A percentile compares a stretch with the other conserved stretches of the same genome.
These are phyloP conservation scores for Hyparrhenia diplandra DNA, from an alignment of 176 grass and related monocot genomes.

Conservation along the genomic window DNA sequence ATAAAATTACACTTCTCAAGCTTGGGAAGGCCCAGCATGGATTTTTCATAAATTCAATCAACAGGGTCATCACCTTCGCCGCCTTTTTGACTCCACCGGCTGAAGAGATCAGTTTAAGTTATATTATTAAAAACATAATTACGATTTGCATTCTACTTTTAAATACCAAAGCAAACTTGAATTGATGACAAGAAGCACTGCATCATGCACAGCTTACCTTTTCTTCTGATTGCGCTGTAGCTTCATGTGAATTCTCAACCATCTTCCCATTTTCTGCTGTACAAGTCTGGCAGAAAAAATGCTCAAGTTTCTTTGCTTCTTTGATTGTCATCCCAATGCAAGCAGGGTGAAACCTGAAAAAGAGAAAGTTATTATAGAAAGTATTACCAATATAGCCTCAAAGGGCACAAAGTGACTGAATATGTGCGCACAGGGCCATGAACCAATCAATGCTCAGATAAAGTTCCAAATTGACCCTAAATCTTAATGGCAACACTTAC, in stretches of 20 bases:
- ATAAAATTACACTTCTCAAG: slow-evolving; percentile 39
- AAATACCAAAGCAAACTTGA: background rate
- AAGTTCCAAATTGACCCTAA: background rate
- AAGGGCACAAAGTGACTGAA: background rate
- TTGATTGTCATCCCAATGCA: slow-evolving; percentile 86
- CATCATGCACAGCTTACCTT: slow-evolving; percentile 51
- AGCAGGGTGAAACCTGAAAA: slow-evolving; percentile 87
- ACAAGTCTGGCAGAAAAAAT: slow-evolving; percentile 94
- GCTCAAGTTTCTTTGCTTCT: slow-evolving; percentile 94
- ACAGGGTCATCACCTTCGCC: slow-evolving; percentile 60
- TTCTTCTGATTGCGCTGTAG: slow-evolving; percentile 67
- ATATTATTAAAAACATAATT: background rate
- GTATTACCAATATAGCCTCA: background rate
- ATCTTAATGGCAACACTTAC: background rate
- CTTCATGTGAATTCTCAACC: slow-evolving; percentile 62
- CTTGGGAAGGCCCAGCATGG: slow-evolving; percentile 26
- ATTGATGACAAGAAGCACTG: background rate
- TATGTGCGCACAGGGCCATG: too few species aligned
- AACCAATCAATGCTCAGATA: background rate
- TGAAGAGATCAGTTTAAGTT: slow-evolving; percentile 9
- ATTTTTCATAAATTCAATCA: slow-evolving; percentile 23
- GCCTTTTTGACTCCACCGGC: slow-evolving; percentile 82
- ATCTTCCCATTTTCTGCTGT: slow-evolving; percentile 75
- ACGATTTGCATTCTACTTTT: background rate
- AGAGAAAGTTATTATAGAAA: slow-evolving; percentile 13